phyloP scores from a whole-genome alignment of 768 basidiomycete species.

The Macrolepiota fuliginosa region DNA sequence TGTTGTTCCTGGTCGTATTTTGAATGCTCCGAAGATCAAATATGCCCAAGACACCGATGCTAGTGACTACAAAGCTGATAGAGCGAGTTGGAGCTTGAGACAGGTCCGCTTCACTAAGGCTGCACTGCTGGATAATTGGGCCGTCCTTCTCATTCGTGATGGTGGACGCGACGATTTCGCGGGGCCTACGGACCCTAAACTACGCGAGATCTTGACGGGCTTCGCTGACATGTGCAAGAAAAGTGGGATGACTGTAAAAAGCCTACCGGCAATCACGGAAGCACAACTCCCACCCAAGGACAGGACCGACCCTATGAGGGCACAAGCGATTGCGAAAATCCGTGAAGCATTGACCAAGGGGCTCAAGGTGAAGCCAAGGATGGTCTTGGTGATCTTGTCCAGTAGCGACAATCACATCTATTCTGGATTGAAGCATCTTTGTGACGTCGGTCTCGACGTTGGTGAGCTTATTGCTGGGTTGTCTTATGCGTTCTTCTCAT shows the following conservation, averaged over 20 bases:
- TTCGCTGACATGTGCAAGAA: slow-evolving; percentile 61
- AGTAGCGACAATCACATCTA: slow-evolving; percentile 74
- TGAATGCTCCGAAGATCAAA: slow-evolving; percentile 56
- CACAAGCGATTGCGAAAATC: slow-evolving; percentile 45
- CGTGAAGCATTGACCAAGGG: slow-evolving; percentile 32
- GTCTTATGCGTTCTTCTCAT: background rate
- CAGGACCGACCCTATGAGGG: slow-evolving; percentile 53
- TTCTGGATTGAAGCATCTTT: slow-evolving; percentile 70
- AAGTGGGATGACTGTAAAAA: slow-evolving; percentile 57
- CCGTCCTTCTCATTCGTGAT: slow-evolving; percentile 67
- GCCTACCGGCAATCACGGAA: slow-evolving; percentile 33
- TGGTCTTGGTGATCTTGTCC: slow-evolving; percentile 67
- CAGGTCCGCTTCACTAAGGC: slow-evolving; percentile 62
- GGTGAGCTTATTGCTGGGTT: slow-evolving; percentile 23
- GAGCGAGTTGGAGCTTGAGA: slow-evolving; percentile 79
- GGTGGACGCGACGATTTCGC: slow-evolving; percentile 56
- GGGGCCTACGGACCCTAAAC: slow-evolving; percentile 50
- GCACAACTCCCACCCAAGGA: slow-evolving; percentile 51
- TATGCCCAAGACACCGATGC: slow-evolving; percentile 51
- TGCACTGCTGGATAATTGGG: slow-evolving; percentile 58
- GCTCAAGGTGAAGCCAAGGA: slow-evolving; percentile 44
- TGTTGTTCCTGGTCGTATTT: slow-evolving; percentile 66
- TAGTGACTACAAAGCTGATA: slow-evolving; percentile 23
- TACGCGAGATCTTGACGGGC: slow-evolving; percentile 42
- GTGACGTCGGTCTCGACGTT: slow-evolving; percentile 65